These are phyloP conservation scores for Aegilops bicornis DNA, from an alignment of 176 grass and related monocot species.

Conservation along the genomic window DNA sequence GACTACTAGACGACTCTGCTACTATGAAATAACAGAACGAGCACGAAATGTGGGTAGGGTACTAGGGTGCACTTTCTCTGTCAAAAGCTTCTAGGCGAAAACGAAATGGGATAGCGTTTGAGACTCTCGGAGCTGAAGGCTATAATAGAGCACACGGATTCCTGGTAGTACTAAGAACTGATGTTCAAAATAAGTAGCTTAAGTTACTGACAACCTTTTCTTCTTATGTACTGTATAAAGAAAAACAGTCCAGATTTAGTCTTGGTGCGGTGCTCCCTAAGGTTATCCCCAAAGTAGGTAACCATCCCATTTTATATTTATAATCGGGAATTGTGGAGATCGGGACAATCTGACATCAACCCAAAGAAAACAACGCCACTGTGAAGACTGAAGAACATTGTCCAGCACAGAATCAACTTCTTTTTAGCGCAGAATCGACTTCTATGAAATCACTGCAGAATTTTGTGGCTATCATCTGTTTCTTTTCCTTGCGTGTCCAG, in stretches of 20 bases:
- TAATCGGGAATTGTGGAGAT: background rate
- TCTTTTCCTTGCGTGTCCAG: background rate
- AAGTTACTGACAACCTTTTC: too few relatives aligned
- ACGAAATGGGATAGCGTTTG: background rate
- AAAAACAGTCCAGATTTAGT: background rate
- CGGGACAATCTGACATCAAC: background rate
- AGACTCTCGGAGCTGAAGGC: background rate
- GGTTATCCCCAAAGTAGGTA: background rate
- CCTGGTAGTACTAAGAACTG: background rate
- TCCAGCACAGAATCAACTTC: background rate
- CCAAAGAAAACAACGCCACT: background rate
- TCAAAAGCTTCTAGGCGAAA: background rate
- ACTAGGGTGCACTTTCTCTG: background rate
- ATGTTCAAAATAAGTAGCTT: background rate
- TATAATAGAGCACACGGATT: background rate
- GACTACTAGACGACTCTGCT: background rate
- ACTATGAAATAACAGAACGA: background rate
- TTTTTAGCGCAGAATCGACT: background rate
- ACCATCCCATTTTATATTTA: background rate
- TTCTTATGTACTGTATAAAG: too few relatives aligned
- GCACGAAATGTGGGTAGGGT: background rate
- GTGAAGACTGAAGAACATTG: background rate
- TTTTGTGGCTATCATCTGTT: background rate
- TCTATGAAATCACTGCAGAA: background rate
- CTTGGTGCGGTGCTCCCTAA: background rate